phyloP scores from a whole-genome alignment of 2,329 filamentous ascomycete genomes.

The Pseudopithomyces maydicus region DNA sequence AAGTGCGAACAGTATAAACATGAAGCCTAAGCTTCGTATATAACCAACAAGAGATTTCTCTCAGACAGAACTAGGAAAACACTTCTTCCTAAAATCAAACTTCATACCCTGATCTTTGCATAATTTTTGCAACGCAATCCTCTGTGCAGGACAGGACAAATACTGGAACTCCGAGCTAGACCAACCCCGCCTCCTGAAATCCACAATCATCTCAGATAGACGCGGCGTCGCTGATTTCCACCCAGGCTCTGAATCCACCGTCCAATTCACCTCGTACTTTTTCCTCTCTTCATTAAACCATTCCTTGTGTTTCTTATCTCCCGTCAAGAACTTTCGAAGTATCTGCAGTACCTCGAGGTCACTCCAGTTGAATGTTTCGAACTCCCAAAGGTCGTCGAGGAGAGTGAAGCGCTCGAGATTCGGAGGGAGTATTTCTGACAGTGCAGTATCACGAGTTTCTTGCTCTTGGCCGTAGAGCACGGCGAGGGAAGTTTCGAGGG shows the following conservation, averaged over 20 bases:
- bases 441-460: conserved; percentile 29
- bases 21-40: no score
- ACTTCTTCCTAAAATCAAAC: background rate
- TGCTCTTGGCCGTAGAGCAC: conserved; percentile 37
- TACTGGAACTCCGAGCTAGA: background rate
- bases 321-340: background rate
- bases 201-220: background rate
- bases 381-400: background rate
- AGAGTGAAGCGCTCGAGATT: background rate
- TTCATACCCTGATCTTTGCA: background rate
- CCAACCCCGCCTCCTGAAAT: background rate
- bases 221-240: background rate
- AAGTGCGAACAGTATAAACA: no score
- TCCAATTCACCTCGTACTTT: background rate
- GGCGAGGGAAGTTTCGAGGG: conserved; percentile 7
- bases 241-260: background rate
- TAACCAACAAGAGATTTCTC: no score
- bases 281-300: background rate
- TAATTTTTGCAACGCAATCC: background rate
- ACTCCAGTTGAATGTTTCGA: background rate
- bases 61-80: no score
- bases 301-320: background rate
- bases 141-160: background rate
- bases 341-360: background rate
- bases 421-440: conserved; percentile 38